Evolutionary conservation across 2,329 filamentous ascomycete genomes (phyloP).

Genomic region (Diaporthe sp.): DNA sequence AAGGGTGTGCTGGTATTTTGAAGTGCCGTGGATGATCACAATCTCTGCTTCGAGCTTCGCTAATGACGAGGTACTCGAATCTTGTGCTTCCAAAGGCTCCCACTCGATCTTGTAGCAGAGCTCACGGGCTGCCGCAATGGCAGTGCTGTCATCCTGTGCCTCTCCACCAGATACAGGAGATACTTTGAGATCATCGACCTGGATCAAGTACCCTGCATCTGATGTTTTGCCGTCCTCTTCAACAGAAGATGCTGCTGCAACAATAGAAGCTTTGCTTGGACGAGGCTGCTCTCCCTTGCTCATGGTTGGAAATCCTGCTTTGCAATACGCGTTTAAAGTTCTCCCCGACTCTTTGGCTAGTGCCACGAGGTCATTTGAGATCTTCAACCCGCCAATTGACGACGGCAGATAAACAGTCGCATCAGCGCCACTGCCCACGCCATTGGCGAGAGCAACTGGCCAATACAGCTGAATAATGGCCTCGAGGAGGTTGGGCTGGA

Average conservation of each 20-base stretch:
- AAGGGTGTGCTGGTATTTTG: neutral
- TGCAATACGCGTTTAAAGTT: conserved; percentile 54
- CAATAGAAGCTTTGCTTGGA: conserved; percentile 55
- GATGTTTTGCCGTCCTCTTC: neutral
- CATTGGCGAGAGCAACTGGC: conserved; percentile 50
- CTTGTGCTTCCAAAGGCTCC: conserved; percentile 49
- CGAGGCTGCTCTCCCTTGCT: conserved; percentile 45
- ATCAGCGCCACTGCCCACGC: conserved; percentile 48
- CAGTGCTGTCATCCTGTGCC: neutral
- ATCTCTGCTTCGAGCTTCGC: conserved; percentile 49
- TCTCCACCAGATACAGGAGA: neutral
- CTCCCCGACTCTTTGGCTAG: conserved; percentile 47
- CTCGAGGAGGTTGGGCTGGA: conserved; percentile 58
- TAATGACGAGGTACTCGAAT: neutral
- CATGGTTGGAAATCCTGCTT: conserved; percentile 46
- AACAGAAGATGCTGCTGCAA: conserved; percentile 47
- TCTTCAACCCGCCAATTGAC: conserved; percentile 55
- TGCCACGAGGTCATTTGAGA: conserved; percentile 51
- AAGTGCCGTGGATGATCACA: conserved; percentile 53
- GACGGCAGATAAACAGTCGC: conserved; percentile 60
- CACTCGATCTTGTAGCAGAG: conserved; percentile 63
- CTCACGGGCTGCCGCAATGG: conserved; percentile 49
- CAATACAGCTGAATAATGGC: conserved; percentile 59
- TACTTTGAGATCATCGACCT: conserved; percentile 8
- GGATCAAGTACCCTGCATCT: neutral